Base-by-base conservation (phyloP, 2,329 filamentous ascomycete species). In the Pyricularia grisea region DNA sequence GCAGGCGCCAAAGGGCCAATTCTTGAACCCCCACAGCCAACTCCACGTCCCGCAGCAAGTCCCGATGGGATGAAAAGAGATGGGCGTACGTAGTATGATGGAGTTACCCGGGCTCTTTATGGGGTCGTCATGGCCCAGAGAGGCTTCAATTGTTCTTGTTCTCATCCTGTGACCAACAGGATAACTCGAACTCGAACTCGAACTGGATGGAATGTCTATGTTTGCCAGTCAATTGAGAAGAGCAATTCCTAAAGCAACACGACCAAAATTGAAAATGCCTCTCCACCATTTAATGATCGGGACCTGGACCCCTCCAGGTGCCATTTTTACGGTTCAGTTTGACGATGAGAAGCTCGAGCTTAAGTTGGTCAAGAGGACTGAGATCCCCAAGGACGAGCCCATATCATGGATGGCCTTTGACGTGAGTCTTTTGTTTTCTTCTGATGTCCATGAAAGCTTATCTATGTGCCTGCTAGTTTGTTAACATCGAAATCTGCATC, bases 391-490 rank as follows among this genome's bases (percentile, higher is more conserved):
- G 68, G 91, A 94, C 72, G 92, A 97, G 79, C 92, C 93, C 9
- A 95, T 97, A 73, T 96, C 92, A 70, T 97, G 93, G 93, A 94
- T 97, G 91, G 90, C 92, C 20, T 94, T 96, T 75, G 90, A 92
- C 78, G 92, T 93, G 82, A 80, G 90, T 63, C 58, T 27, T 25
- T 23, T 36, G 11, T 5, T 63, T 61, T 7, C 14, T 28, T 28
- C 12, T 17, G 25, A 28, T 27, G 12, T 28, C 12, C 14, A 3
- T 28, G 12, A 4, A 28, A 36, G 33, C 33, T 36, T 36, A 36
- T 12, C 33, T 36, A 36, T 36, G 33, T 14, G 33, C 33, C 10
- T 2, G 23, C 3, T n/a, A n/a, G n/a, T n/a, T 28, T 17, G 60
- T 23, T 63, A 27, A 63, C 60, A 14, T 23, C 4, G 25, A 17